Conservation (phyloP, 1,139 yeast species). For the Taphrina wiesneri region DNA sequence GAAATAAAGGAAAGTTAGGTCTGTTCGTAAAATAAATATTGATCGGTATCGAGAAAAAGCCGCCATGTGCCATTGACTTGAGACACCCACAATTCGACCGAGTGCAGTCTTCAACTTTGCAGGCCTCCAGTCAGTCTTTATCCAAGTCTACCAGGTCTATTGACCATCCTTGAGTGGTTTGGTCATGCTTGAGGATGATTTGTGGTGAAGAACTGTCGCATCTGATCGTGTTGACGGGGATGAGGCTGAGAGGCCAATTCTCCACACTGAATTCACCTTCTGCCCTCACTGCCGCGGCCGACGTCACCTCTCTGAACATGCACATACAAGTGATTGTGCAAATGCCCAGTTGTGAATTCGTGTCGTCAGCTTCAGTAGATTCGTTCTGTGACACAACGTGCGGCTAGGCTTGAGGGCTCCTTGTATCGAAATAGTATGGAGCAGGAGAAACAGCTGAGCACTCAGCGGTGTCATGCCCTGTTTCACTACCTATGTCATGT, state of each 20-base stretch:
- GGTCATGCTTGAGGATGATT: too few relatives aligned
- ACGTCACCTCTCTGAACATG: too few relatives aligned
- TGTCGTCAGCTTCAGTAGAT: too few relatives aligned
- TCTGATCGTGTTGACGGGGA: not conserved
- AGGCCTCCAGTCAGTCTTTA: too few relatives aligned
- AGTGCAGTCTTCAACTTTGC: too few relatives aligned
- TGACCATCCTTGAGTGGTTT: too few relatives aligned
- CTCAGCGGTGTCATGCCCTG: constrained; percentile 11
- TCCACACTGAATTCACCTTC: not conserved
- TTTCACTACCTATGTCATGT: constrained; percentile 29
- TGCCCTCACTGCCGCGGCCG: not conserved
- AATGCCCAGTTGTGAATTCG: too few relatives aligned
- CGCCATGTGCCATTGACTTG: not conserved
- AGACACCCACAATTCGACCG: too few relatives aligned
- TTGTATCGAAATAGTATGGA: not conserved
- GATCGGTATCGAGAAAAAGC: not conserved
- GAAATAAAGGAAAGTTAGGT: not conserved
- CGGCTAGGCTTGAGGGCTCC: too few relatives aligned
- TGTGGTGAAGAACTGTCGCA: not conserved
- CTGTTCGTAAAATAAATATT: not conserved
- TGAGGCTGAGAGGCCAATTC: not conserved
- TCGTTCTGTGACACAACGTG: too few relatives aligned
- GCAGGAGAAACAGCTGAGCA: not conserved
- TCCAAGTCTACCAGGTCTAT: too few relatives aligned
- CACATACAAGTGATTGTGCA: too few relatives aligned